Percentiles rank a stretch among this genome's conserved stretches.
Conservation (phyloP, 1,284 basidiomycete species). For the Pterula multifida region DNA sequence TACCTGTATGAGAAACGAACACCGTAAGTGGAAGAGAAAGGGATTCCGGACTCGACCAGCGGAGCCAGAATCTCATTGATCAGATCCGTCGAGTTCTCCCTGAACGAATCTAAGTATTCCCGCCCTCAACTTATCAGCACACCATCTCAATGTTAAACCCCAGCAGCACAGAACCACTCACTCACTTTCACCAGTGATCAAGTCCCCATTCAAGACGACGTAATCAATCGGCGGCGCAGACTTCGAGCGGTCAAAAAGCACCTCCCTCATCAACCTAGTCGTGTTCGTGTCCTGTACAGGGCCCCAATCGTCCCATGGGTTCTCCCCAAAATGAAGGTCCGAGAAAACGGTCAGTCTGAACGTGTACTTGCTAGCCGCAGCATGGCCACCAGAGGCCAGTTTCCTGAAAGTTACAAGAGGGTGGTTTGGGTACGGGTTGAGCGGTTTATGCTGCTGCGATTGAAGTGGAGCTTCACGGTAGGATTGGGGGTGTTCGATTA, state of each 20-base stretch:
- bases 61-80: conserved; percentile 39
- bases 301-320: conserved; percentile 57
- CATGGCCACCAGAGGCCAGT: not conserved
- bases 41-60: conserved; percentile 30
- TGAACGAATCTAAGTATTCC: conserved; percentile 42
- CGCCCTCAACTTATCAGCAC: not conserved
- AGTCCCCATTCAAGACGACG: conserved; percentile 52
- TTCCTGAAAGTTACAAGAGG: conserved; percentile 31
- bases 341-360: conserved; percentile 62
- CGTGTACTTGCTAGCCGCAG: too few species aligned
- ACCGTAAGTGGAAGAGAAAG: conserved; percentile 47
- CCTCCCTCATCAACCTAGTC: conserved; percentile 35
- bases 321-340: conserved; percentile 58
- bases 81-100: conserved; percentile 36
- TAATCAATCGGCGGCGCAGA: conserved; percentile 44
- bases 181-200: conserved; percentile 57
- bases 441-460: too few species aligned
- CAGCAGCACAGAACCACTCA: conserved; percentile 5
- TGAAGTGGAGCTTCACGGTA: too few species aligned
- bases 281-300: conserved; percentile 51
- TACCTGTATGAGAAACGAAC: conserved; percentile 21
- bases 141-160: too few species aligned
- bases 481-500: too few species aligned
- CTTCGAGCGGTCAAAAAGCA: conserved; percentile 34
- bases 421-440: conserved; percentile 38